Evolutionary conservation across 768 basidiomycete species (phyloP).

Genomic region (Hypholoma sublateritium): DNA sequence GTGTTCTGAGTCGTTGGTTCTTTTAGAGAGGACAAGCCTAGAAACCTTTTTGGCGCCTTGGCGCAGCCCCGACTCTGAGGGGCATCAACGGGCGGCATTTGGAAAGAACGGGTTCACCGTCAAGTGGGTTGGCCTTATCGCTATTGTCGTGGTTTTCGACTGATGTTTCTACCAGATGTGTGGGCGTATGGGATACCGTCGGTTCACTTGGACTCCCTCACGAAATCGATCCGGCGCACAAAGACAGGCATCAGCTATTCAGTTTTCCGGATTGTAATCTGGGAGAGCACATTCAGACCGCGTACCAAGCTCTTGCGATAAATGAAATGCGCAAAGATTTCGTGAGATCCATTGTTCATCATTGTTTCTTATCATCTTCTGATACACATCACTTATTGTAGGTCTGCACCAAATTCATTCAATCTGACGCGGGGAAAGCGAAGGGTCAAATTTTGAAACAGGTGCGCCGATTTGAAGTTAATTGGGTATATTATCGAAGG

Average conservation of each 20-base stretch:
- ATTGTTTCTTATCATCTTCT: background rate
- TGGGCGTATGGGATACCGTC: slow-evolving; percentile 82
- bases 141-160: background rate
- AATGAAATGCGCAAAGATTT: slow-evolving; percentile 71
- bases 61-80: slow-evolving; percentile 48
- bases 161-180: slow-evolving; percentile 38
- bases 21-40: slow-evolving; percentile 37
- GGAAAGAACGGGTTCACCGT: slow-evolving; percentile 49
- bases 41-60: slow-evolving; percentile 52
- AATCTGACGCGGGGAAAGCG: slow-evolving; percentile 47
- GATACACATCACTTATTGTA: slow-evolving; percentile 20
- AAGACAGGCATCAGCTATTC: slow-evolving; percentile 50
- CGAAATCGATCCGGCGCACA: slow-evolving; percentile 49
- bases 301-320: slow-evolving; percentile 70
- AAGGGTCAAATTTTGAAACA: slow-evolving; percentile 66
- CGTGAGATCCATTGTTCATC: slow-evolving; percentile 35
- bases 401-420: slow-evolving; percentile 65
- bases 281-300: slow-evolving; percentile 62
- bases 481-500: background rate
- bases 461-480: slow-evolving; percentile 26
- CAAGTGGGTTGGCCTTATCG: slow-evolving; percentile 48
- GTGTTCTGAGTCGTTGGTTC: background rate
- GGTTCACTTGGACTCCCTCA: slow-evolving; percentile 70
- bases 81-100: slow-evolving; percentile 49
- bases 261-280: slow-evolving; percentile 62